Evolutionary conservation across 2,329 filamentous ascomycete genomes (phyloP), one percentile per base, ranked within the genome.

Genomic region (Dryadomyces sulphureus): DNA sequence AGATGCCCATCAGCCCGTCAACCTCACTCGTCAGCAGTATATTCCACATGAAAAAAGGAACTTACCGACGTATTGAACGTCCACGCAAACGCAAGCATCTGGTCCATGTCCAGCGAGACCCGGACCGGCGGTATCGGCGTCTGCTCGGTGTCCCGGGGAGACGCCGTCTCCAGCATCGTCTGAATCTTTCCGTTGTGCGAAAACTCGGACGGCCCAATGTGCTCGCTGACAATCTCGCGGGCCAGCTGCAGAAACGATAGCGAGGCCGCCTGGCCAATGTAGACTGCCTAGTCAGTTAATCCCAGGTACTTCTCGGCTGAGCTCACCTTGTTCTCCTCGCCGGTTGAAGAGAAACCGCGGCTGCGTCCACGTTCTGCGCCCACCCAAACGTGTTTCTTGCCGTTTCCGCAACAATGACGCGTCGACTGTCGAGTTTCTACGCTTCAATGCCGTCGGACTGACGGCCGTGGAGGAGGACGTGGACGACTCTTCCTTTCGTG

Each of bases 101-200:
- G 25, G 8, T 49, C 41, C 4, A 46, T 22, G 35, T 43, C 47
- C 7, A 49, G n/a, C 14, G n/a, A 7, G 16, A 32, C 20, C 5
- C 34, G 41, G 4, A 16, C 32, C 16, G 30, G 25, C 4, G 41
- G 17, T 24, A 32, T 7, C 8, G 35, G 34, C 40, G 34, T 24
- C 16, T 39, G 22, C 7, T 22, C 22, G 0, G 7, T 17, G 6
- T 24, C 16, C 19, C 12, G 8, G 2, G 45, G 47, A 4, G 41
- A 38, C 6, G 44, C 36, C 9, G 41, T 34, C 36, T 49, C 47
- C 14, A 49, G 36, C 47, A 49, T 49, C 14, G 41, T 69, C 25
- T 44, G 43, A 12, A 44, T 34, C 5, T 44, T 35, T 7, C 36
- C 36, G 19, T 50, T 45, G 39, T 50, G 45, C 8, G 48, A 50